Conservation (phyloP, 1,284 basidiomycete genomes). For the Cystobasidium sp. region DNA sequence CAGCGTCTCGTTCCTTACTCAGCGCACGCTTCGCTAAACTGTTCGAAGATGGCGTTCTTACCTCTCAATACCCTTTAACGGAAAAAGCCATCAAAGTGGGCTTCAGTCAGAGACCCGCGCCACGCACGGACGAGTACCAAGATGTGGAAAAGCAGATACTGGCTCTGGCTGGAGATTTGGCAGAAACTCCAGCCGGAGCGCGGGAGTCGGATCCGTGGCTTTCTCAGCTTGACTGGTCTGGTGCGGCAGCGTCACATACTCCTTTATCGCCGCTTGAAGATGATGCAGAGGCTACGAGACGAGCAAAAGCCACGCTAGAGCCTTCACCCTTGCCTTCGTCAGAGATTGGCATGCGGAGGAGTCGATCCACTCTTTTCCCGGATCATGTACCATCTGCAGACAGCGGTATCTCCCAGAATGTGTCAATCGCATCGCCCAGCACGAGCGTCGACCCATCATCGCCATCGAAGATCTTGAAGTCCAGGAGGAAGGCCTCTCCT, state of each 20-base stretch:
- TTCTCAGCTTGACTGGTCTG: slow-evolving; percentile 52
- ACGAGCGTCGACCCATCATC: not conserved
- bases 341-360: not conserved
- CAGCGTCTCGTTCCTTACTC: slow-evolving; percentile 47
- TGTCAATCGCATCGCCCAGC: not conserved
- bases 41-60: slow-evolving; percentile 12
- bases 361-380: not conserved
- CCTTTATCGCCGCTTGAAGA: not conserved
- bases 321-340: not conserved
- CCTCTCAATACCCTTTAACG: not conserved
- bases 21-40: slow-evolving; percentile 1
- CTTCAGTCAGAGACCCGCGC: not conserved
- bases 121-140: not conserved
- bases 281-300: slow-evolving; percentile 1
- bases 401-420: not conserved
- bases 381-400: not conserved
- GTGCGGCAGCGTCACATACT: not conserved
- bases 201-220: slow-evolving; percentile 46
- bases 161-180: slow-evolving; percentile 44
- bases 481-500: not conserved
- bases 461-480: not conserved
- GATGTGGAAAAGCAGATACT: slow-evolving; percentile 23
- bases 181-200: not conserved
- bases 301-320: not conserved
- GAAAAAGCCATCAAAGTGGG: slow-evolving; percentile 8